These are phyloP conservation scores for Roridomyces roridus DNA, from an alignment of 768 basidiomycete species.

Conservation along the genomic window DNA sequence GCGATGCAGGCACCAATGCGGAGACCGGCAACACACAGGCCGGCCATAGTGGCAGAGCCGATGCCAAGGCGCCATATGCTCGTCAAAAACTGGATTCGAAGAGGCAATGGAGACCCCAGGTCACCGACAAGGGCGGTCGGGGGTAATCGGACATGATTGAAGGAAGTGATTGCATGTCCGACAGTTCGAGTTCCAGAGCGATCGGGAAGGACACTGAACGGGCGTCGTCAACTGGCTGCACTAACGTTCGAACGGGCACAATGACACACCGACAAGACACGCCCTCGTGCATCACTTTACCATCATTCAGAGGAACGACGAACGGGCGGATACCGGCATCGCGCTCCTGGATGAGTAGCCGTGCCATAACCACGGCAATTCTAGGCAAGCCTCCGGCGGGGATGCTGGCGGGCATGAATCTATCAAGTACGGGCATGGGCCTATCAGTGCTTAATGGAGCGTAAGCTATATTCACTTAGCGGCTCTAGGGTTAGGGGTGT, in stretches of 20 bases:
- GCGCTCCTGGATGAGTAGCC: slow-evolving; percentile 25
- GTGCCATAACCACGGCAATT: slow-evolving; percentile 36
- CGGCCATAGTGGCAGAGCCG: slow-evolving; percentile 33
- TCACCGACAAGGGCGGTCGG: slow-evolving; percentile 30
- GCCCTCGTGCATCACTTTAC: slow-evolving; percentile 29
- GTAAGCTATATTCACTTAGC: slow-evolving; percentile 30
- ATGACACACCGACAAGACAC: slow-evolving; percentile 29
- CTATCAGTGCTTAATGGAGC: not conserved
- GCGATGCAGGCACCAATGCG: slow-evolving; percentile 30
- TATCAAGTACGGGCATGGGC: not conserved
- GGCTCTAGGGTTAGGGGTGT: slow-evolving; percentile 29
- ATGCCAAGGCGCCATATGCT: slow-evolving; percentile 35
- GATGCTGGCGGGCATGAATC: slow-evolving; percentile 39
- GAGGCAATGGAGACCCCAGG: not conserved
- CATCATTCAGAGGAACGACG: slow-evolving; percentile 33
- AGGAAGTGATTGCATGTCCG: slow-evolving; percentile 36
- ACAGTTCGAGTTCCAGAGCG: slow-evolving; percentile 27
- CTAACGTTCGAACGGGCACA: not conserved
- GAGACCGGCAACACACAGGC: slow-evolving; percentile 29
- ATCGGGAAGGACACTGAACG: slow-evolving; percentile 26
- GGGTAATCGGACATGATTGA: slow-evolving; percentile 36
- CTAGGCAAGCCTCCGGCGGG: slow-evolving; percentile 30
- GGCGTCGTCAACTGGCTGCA: not conserved
- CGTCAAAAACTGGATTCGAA: slow-evolving; percentile 25
- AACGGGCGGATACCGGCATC: slow-evolving; percentile 33